Conservation (phyloP, 345 rosid genomes). For the Syzygium oleosum region DNA sequence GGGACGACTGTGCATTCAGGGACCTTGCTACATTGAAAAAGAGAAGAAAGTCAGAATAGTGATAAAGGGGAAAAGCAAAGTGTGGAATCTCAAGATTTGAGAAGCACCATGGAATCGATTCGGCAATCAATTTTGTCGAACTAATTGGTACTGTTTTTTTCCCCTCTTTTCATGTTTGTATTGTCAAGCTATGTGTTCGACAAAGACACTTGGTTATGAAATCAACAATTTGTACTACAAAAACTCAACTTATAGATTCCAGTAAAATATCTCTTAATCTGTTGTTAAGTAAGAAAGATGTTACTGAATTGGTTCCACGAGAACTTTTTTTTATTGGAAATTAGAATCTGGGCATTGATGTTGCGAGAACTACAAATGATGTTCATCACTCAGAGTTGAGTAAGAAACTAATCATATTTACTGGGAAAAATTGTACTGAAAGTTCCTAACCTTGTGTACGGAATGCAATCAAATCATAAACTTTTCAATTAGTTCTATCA, state of each 20-base stretch:
- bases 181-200: background rate
- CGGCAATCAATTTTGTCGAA: background rate
- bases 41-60: background rate
- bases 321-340: background rate
- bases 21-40: background rate
- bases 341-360: background rate
- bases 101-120: background rate
- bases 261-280: background rate
- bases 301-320: background rate
- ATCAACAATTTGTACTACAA: background rate
- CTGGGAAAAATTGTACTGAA: fast-evolving
- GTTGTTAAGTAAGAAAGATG: background rate
- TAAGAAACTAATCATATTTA: background rate
- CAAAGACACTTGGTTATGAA: background rate
- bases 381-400: background rate
- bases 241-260: background rate
- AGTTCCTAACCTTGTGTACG: background rate
- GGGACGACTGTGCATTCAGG: background rate
- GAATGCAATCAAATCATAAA: background rate
- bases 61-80: background rate
- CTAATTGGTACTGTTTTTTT: background rate
- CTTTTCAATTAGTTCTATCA: background rate
- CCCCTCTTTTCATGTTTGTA: background rate
- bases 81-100: background rate
- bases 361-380: background rate